A percentile compares a stretch with the other conserved stretches of the same genome.
These are phyloP conservation scores for Odonthalia washingtoniensis DNA, from an alignment of 31 red algal species.

Conservation along the genomic window DNA sequence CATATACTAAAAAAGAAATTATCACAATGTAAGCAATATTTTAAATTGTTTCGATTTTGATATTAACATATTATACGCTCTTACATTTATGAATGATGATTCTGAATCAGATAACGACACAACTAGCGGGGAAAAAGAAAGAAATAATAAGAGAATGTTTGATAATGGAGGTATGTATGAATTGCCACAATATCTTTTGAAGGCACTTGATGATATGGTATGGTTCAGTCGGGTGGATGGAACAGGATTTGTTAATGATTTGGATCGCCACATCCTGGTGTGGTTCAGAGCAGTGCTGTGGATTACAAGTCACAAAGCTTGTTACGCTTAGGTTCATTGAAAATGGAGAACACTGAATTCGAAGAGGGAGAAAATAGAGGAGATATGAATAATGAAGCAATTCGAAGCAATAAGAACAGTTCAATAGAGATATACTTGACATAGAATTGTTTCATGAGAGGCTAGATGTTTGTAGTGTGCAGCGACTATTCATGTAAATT, in stretches of 20 bases:
- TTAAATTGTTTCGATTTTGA: slow-evolving; percentile 87
- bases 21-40: slow-evolving; percentile 91
- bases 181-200: slow-evolving; percentile 43
- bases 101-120: too few species aligned
- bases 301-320: slow-evolving; percentile 57
- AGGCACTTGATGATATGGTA: slow-evolving; percentile 54
- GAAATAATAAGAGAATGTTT: too few species aligned
- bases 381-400: too few species aligned
- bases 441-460: slow-evolving; percentile 17
- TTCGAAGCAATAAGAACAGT: too few species aligned
- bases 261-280: slow-evolving; percentile 1
- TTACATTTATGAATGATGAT: too few species aligned
- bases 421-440: background rate
- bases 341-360: background rate
- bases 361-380: background rate
- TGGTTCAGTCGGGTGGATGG: slow-evolving; percentile 57
- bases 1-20: slow-evolving; percentile 89
- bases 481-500: slow-evolving; percentile 47
- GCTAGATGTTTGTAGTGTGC: slow-evolving; percentile 36
- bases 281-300: slow-evolving; percentile 30
- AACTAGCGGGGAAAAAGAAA: background rate
- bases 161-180: too few species aligned
- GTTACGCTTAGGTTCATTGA: slow-evolving; percentile 28
- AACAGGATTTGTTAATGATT: slow-evolving; percentile 48
- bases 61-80: slow-evolving; percentile 83